Evolutionary conservation across 2,329 filamentous ascomycete genomes (phyloP), one percentile per base, ranked within the genome.

Genomic region (Fusarium bactridioides): DNA sequence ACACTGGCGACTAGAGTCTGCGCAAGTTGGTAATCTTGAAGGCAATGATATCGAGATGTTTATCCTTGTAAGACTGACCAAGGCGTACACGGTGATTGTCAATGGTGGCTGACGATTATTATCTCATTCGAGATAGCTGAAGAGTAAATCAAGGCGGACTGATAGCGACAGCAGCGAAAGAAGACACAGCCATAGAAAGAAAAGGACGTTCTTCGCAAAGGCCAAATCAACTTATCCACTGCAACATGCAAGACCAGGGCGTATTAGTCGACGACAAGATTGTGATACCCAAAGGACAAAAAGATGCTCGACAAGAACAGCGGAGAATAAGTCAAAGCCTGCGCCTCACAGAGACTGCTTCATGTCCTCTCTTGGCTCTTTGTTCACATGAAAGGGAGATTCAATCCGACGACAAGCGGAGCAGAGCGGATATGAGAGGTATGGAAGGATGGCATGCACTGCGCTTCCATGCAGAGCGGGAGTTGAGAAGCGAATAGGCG

Each of bases 51-150:
- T 53, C 50, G 57, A 56, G 56, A 38, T 53, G 33, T 72, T 64
- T 74, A 69, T 69, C 58, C 51, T 70, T 61, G 47, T 55, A 37
- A 66, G 56, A 59, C 54, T 72, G 69, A 50, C 72, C 69, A 65
- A 72, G 64, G 61, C 55, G 72, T 55, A 74, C 72, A 74, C 74
- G 64, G 33, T 74, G 68, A 74, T 72, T 70, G 61, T 64, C 71
- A 61, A 62, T 21, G 58, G 48, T 33, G 56, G 44, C 40, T 58
- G 70, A 45, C 21, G 48, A 29, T 38, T 18, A 33, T 25, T 56
- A 57, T 55, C 41, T 55, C 58, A 54, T 55, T 56, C 54, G 57
- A 47, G 45, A 33, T 37, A 67, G 59, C 29, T 54, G 51, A 43
- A 51, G 37, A 64, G 29, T 18, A 33, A 37, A 27, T 40, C 37